These are phyloP conservation scores for Diaporthe australafricana DNA, from an alignment of 2,329 filamentous ascomycete species.

Conservation along the genomic window DNA sequence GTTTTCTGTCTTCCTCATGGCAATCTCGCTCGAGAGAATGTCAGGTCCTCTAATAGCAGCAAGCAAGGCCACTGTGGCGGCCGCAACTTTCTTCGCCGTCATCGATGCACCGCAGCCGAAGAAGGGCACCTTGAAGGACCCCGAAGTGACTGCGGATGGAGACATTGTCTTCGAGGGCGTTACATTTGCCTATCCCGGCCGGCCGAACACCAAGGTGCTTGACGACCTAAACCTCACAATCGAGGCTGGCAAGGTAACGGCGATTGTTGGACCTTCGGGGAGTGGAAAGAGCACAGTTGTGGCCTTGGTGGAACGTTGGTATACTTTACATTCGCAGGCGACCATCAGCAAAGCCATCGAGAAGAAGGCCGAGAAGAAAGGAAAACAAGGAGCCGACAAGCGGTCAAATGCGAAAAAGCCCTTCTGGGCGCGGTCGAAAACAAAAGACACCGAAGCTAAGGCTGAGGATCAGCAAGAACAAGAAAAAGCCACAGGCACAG, in stretches of 20 bases:
- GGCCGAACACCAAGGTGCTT: conserved; percentile 73
- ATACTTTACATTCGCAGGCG: conserved; percentile 68
- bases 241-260: conserved; percentile 74
- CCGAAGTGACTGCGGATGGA: conserved; percentile 60
- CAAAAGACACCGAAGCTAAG: conserved; percentile 42
- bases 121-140: conserved; percentile 55
- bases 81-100: conserved; percentile 68
- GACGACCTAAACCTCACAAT: conserved; percentile 69
- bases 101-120: conserved; percentile 59
- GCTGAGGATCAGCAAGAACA: conserved; percentile 42
- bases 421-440: conserved; percentile 31
- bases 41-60: conserved; percentile 70
- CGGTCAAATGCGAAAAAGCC: conserved; percentile 39
- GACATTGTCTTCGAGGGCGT: conserved; percentile 74
- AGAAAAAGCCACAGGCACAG: conserved; percentile 4
- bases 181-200: conserved; percentile 78
- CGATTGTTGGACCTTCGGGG: conserved; percentile 79
- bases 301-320: conserved; percentile 78
- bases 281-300: conserved; percentile 82
- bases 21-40: conserved; percentile 67
- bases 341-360: conserved; percentile 62
- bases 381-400: conserved; percentile 50
- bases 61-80: conserved; percentile 67
- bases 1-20: conserved; percentile 69
- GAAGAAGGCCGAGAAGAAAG: conserved; percentile 57